phyloP scores from a whole-genome alignment of 176 grass and related monocot genomes.

The Carex parvula region DNA sequence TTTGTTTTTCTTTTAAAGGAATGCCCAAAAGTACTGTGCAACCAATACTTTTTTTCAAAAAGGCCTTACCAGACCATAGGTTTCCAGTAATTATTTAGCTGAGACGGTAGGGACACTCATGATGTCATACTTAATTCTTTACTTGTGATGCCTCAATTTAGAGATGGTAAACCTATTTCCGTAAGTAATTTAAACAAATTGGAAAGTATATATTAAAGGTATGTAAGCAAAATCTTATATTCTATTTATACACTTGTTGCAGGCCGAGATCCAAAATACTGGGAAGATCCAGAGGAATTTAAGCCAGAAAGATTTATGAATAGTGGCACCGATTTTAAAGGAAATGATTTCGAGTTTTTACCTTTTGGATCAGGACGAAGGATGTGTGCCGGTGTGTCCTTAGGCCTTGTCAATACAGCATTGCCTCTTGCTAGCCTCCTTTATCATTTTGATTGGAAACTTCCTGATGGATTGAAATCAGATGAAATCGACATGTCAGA shows the following conservation, averaged over 20 bases:
- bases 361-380: slow-evolving; percentile 40
- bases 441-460: slow-evolving; percentile 39
- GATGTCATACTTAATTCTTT: not conserved
- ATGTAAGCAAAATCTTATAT: not conserved
- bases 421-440: slow-evolving; percentile 26
- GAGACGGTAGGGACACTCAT: not conserved
- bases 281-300: slow-evolving; percentile 27
- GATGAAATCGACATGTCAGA: slow-evolving; percentile 31
- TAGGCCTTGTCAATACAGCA: slow-evolving; percentile 14
- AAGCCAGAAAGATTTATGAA: slow-evolving; percentile 30
- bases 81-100: not conserved
- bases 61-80: not conserved
- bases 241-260: not conserved
- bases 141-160: not conserved
- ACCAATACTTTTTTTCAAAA: not conserved
- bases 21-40: not conserved
- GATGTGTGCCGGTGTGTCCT: slow-evolving; percentile 25
- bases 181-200: not conserved
- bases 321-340: slow-evolving; percentile 16
- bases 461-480: not conserved
- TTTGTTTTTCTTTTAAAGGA: not conserved
- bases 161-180: not conserved
- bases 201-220: not conserved
- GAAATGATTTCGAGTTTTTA: slow-evolving; percentile 18
- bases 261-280: slow-evolving; percentile 26